A percentile compares a stretch with the other conserved stretches of the same genome.
Evolutionary conservation across 495 filamentous ascomycete genomes (phyloP).

Genomic region (Podospora bellae-mahoneyi): DNA sequence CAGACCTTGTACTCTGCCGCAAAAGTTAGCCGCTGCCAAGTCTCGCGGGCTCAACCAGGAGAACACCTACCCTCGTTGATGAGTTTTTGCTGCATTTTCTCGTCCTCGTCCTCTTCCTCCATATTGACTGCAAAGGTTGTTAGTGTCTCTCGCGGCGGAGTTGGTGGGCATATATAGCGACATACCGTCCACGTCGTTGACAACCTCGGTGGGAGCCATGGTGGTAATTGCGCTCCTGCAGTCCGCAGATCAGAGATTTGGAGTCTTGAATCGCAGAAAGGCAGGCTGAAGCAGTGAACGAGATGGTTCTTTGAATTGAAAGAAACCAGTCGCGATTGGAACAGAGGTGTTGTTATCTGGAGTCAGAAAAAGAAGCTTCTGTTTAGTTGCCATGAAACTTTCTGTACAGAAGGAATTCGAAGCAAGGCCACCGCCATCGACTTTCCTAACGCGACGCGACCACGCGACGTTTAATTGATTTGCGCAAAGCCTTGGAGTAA

Average conservation of each 20-base stretch:
- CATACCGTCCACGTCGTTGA: slow-evolving; percentile 53
- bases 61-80: slow-evolving; percentile 78
- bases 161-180: neutral
- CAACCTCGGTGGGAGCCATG: slow-evolving; percentile 48
- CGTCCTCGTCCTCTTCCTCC: slow-evolving; percentile 68
- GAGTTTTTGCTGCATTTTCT: slow-evolving; percentile 64
- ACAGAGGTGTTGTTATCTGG: neutral
- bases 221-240: slow-evolving; percentile 3
- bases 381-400: neutral
- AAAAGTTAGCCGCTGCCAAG: neutral
- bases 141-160: slow-evolving; percentile 6
- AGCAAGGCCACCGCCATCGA: neutral
- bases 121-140: slow-evolving; percentile 42
- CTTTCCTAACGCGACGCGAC: slow-evolving; percentile 13
- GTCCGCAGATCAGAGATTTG: neutral
- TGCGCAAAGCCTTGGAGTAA: neutral
- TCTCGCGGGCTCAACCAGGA: neutral
- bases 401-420: neutral
- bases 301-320: neutral
- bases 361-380: neutral
- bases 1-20: slow-evolving; percentile 93
- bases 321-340: neutral
- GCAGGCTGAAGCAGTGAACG: no score
- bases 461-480: slow-evolving; percentile 29
- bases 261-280: neutral